Percentiles rank a stretch among this genome's conserved stretches.
phyloP scores from a whole-genome alignment of 2,329 filamentous ascomycete genomes.

The Plenodomus tracheiphilus region DNA sequence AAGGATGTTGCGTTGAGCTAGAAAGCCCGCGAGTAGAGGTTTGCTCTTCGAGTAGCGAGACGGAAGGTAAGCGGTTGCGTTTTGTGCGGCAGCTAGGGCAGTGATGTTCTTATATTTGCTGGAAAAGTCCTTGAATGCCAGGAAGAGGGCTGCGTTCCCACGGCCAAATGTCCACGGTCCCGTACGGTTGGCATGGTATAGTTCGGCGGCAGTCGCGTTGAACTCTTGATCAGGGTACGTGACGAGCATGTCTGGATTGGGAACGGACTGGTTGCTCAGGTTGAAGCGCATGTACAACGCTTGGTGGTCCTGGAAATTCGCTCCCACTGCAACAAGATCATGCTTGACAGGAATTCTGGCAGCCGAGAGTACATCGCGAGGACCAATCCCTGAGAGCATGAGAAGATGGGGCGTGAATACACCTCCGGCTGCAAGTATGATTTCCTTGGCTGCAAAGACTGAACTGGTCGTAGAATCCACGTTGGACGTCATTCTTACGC shows the following conservation, averaged over 20 bases:
- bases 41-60: constrained; percentile 7
- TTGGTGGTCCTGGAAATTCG: constrained; percentile 27
- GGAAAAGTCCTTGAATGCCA: constrained; percentile 10
- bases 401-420: constrained; percentile 65
- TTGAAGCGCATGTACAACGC: constrained; percentile 7
- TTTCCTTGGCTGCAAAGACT: constrained; percentile 44
- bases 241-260: constrained; percentile 9
- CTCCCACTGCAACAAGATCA: constrained; percentile 20
- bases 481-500: constrained; percentile 13
- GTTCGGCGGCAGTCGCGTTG: constrained; percentile 19
- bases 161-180: constrained; percentile 22
- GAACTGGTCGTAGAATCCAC: neutral
- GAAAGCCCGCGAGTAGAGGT: constrained; percentile 10
- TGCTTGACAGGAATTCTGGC: constrained; percentile 8
- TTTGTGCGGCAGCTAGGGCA: constrained; percentile 9
- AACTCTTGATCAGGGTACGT: constrained; percentile 23
- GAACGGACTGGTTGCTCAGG: constrained; percentile 4
- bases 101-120: constrained; percentile 8
- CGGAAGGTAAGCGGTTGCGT: constrained; percentile 12
- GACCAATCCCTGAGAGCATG: constrained; percentile 63
- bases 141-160: constrained; percentile 9
- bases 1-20: constrained; percentile 13
- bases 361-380: constrained; percentile 5
- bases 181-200: constrained; percentile 27
- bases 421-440: constrained; percentile 59